Evolutionary conservation across 768 basidiomycete species (phyloP).

Genomic region (Serendipita sp.): DNA sequence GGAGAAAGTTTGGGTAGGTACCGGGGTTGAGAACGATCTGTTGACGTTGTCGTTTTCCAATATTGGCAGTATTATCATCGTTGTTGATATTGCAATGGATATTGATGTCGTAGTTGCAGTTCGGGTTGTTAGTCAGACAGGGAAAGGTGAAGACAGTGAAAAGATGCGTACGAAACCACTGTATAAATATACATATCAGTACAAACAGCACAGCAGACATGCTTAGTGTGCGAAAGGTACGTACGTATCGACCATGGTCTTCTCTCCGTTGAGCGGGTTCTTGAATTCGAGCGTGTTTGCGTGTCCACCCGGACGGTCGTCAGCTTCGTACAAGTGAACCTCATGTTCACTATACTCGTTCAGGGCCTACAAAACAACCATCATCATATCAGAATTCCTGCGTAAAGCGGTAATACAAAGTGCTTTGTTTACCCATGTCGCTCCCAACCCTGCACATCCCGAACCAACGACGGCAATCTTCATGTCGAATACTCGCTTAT

Average conservation of each 20-base stretch:
- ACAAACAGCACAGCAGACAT: too few species aligned
- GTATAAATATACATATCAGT: too few species aligned
- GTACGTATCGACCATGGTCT: conserved; percentile 45
- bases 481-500: too few species aligned
- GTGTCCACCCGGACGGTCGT: conserved; percentile 53
- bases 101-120: too few species aligned
- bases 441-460: conserved; percentile 63
- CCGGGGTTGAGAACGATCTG: conserved; percentile 64
- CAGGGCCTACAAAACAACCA: conserved; percentile 30
- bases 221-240: conserved; percentile 21
- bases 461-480: conserved; percentile 57
- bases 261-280: conserved; percentile 21
- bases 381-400: background rate
- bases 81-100: too few species aligned
- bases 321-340: conserved; percentile 61
- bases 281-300: conserved; percentile 53
- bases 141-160: too few species aligned
- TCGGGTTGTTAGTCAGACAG: too few species aligned
- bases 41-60: too few species aligned
- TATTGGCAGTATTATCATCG: too few species aligned
- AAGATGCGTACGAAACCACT: background rate
- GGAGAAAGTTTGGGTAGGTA: conserved; percentile 67
- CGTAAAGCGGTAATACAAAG: background rate
- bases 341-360: conserved; percentile 62
- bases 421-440: conserved; percentile 47